phyloP scores from a whole-genome alignment of 805 yeast genomes.

The Sugiyamaella lignohabitans region DNA sequence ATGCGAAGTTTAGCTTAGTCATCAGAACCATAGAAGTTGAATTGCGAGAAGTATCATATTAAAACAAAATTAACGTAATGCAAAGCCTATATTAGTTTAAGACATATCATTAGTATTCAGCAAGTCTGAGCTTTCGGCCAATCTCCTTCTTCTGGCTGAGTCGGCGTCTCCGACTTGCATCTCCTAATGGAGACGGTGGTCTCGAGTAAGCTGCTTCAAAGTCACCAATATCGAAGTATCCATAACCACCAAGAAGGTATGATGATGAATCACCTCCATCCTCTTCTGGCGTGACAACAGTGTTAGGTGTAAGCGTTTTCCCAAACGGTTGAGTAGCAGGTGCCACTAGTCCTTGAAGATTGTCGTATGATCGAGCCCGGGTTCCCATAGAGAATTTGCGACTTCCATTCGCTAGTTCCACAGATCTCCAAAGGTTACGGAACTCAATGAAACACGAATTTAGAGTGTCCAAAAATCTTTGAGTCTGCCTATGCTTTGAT shows the following conservation, averaged over 20 bases:
- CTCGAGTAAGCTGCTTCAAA: constrained; percentile 50
- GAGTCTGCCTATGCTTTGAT: constrained; percentile 83
- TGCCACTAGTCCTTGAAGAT: constrained; percentile 7
- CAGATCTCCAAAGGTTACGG: constrained; percentile 36
- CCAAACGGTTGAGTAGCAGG: constrained; percentile 19
- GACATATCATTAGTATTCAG: constrained; percentile 60
- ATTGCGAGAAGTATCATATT: too few species aligned
- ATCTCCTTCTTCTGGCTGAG: constrained; percentile 46
- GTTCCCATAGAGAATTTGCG: constrained; percentile 14
- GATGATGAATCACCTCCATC: constrained; percentile 27
- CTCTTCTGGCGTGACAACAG: constrained; percentile 15
- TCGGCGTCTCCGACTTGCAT: constrained; percentile 25
- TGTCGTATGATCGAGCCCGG: constrained; percentile 20
- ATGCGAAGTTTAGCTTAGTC: too few species aligned
- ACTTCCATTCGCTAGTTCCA: constrained; percentile 8
- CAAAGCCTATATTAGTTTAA: too few species aligned
- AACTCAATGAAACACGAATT: constrained; percentile 55
- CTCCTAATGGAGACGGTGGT: constrained; percentile 46
- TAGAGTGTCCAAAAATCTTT: constrained; percentile 65
- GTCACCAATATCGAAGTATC: constrained; percentile 72
- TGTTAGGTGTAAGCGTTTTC: constrained; percentile 10
- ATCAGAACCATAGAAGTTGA: too few species aligned
- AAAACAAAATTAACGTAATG: too few species aligned
- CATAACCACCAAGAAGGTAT: constrained; percentile 71
- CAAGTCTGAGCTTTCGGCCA: constrained; percentile 56